Evolutionary conservation across 805 yeast genomes (phyloP), one percentile per base, ranked within the genome.

Genomic region (Peterozyma toletana): DNA sequence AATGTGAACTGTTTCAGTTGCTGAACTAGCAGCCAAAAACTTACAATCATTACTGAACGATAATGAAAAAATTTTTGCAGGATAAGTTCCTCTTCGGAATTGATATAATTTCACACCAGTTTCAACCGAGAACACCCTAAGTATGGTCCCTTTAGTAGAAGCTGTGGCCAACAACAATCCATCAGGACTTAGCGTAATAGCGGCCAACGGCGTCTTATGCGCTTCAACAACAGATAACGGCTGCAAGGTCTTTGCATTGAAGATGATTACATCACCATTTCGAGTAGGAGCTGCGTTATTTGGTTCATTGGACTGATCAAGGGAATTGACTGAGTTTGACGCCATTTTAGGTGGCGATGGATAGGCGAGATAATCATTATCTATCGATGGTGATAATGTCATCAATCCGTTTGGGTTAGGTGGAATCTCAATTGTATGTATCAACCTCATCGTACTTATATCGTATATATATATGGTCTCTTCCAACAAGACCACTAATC

Each of bases 1-100:
- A 18, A 93, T 79, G 59, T 93, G 99, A 14, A 93, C 95, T 0
- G 99, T 93, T 45, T 86, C 95, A 15, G 95, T 87, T 0, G 96
- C 84, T 27, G 95, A 83, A 18, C 93, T 80, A 3, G 91, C 97
- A 17, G 88, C 78, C 33, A 93, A 71, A 56, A 83, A 80, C 42
- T 70, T 72, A 50, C 87, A 83, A 50, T 86, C 86, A 14, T 74
- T 73, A 52, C 93, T 84, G 64, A 93, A 93, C 14, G 81, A 75
- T 48, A 93, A 69, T 4, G 96, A 84, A 58, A 80, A 83, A 11
- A 93, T 87, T 54, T 74, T 80, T 2, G 98, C 85, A 2, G 95
- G 95, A 58, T 91, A 91, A 2, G 93, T 82, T 2, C 96, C 96
- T 54, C 96, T 69, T 50, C 96, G 70, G 62, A 86, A 87, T 63